Evolutionary conservation across 352 stramenopile genomes (phyloP), one percentile per base, ranked within the genome.

Genomic region (Globisporangium spinosum): DNA sequence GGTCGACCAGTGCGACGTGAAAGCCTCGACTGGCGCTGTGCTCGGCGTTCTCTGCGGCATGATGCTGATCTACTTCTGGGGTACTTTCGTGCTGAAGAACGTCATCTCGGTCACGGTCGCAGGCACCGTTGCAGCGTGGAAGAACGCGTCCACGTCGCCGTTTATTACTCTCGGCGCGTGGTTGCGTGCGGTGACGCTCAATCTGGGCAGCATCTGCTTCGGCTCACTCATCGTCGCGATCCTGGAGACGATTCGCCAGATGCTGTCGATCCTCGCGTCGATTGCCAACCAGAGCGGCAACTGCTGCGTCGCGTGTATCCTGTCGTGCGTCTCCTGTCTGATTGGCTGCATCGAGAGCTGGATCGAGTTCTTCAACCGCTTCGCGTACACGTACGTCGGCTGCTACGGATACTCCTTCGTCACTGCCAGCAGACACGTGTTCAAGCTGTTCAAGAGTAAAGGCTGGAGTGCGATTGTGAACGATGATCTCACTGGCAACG

Each of bases 31-130:
- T 0, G 81, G 79, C 9, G 71, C 79, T 0, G 78, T 91, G 40
- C 29, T 94, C n/a, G 83, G 82, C 10, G 81, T 90, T 65, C 73
- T 94, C 17, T 96, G 97, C 68, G 72, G 82, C 23, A 91, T 98
- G 74, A 70, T 98, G 51, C 53, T 98, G n/a, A 89, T 93, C 51
- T 98, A 96, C 75, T 98, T 97, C 76, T 99, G 95, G 95, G 89
- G 83, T 43, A 85, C 74, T 4, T 87, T 89, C 47, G 87, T 98
- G 47, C 67, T 95, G 63, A 79, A 79, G 67, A 98, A 98, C 76
- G 74, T 98, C 32, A 84, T 98, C 58, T 86, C 90, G 27, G 86
- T 94, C 32, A 97, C 93, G 10, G 89, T 95, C 7, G 84, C 91
- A 17, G 94, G 93, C 25, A 97, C 87, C 0, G 89, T 98, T 27